phyloP scores from a whole-genome alignment of 208 protist species.

The Acanthamoeba triangularis region DNA sequence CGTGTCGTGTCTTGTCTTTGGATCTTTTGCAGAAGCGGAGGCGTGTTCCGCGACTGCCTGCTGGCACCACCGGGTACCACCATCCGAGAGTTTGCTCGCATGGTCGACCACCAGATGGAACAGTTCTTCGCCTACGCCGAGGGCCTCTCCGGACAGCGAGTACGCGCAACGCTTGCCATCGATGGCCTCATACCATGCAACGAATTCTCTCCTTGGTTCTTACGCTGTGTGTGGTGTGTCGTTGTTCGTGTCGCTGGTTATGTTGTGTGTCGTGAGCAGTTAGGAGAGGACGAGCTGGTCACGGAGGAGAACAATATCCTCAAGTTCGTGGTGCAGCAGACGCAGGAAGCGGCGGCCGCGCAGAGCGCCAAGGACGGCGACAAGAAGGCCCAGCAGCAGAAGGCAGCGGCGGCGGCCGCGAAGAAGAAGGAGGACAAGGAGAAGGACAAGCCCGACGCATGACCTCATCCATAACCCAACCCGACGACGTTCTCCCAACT shows the following conservation, averaged over 20 bases:
- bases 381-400: slow-evolving; percentile 32
- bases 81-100: slow-evolving; percentile 82
- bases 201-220: background rate
- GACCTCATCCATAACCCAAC: background rate
- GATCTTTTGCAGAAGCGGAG: slow-evolving; percentile 44
- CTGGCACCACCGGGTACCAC: slow-evolving; percentile 80
- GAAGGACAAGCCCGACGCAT: background rate
- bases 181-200: background rate
- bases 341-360: background rate
- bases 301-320: slow-evolving; percentile 85
- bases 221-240: background rate
- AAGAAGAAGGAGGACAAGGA: slow-evolving; percentile 59
- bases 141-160: slow-evolving; percentile 81
- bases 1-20: background rate
- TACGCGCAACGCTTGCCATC: background rate
- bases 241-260: too few relatives aligned
- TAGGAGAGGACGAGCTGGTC: slow-evolving; percentile 84
- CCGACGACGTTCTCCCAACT: background rate
- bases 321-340: slow-evolving; percentile 79
- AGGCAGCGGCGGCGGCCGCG: background rate
- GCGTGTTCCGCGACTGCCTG: slow-evolving; percentile 82
- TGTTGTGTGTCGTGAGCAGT: slow-evolving; percentile 3
- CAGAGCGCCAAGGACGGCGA: slow-evolving; percentile 42
- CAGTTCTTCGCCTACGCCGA: slow-evolving; percentile 85
- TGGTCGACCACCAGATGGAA: slow-evolving; percentile 83